Conservation (phyloP, 2,329 filamentous ascomycete species). For the Dothidotthia symphoricarpi region DNA sequence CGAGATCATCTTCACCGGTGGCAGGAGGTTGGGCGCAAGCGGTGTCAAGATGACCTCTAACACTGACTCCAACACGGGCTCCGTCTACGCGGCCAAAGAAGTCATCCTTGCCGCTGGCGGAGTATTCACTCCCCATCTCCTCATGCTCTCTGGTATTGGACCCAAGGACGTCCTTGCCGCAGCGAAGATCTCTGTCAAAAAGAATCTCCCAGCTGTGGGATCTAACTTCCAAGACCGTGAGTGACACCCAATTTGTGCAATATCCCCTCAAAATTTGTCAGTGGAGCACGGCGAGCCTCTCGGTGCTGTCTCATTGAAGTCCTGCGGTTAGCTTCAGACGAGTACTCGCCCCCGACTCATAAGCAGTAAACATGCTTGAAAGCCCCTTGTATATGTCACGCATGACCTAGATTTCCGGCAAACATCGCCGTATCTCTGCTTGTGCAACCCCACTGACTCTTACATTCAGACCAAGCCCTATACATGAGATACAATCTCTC, state of each 20-base stretch:
- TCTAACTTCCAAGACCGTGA: conserved; percentile 26
- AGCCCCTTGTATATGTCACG: no score
- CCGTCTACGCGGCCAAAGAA: conserved; percentile 39
- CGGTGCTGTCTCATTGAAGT: no score
- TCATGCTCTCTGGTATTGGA: conserved; percentile 62
- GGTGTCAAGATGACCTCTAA: conserved; percentile 12
- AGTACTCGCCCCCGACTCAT: no score
- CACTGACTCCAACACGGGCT: background rate
- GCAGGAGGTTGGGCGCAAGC: conserved; percentile 3
- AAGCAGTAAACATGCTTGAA: no score
- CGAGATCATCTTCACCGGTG: conserved; percentile 7
- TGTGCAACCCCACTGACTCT: no score
- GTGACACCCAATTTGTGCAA: no score
- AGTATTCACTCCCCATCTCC: conserved; percentile 59
- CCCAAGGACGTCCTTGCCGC: conserved; percentile 4
- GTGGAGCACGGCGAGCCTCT: no score
- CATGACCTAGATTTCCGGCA: no score
- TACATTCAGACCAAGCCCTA: conserved; percentile 9
- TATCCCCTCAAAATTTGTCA: no score
- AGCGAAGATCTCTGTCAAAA: conserved; percentile 6
- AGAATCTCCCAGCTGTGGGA: conserved; percentile 18
- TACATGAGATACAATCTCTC: conserved; percentile 7
- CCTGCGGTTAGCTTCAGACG: no score
- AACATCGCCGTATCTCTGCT: no score
- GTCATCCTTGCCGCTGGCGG: conserved; percentile 57